These are phyloP conservation scores for Myochromella boudieri DNA, from an alignment of 768 basidiomycete genomes.

Conservation along the genomic window DNA sequence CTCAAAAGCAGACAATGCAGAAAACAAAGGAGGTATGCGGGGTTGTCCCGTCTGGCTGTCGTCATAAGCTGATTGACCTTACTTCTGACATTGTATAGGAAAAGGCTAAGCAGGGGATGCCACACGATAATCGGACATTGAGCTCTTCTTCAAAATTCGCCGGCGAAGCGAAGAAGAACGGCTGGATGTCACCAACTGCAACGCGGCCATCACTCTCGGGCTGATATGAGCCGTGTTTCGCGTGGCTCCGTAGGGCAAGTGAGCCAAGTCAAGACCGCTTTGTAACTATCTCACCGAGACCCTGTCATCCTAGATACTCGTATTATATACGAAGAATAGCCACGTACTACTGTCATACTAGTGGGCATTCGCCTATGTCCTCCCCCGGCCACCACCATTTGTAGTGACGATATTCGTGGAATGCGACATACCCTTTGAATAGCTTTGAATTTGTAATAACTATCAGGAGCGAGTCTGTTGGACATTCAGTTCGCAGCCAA, in stretches of 20 bases:
- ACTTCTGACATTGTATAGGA: not conserved
- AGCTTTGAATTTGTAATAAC: no score
- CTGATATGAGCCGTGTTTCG: not conserved
- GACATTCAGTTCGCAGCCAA: no score
- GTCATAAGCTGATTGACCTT: not conserved
- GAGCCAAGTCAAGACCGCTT: not conserved
- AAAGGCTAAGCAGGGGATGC: not conserved
- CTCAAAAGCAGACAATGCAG: not conserved
- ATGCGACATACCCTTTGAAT: no score
- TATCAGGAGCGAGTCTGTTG: no score
- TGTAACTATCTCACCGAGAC: not conserved
- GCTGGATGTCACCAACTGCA: conserved; percentile 25
- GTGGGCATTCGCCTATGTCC: no score
- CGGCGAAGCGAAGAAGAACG: conserved; percentile 15
- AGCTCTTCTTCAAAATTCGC: conserved; percentile 21
- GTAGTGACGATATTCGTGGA: no score
- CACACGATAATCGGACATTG: not conserved
- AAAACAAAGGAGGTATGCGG: not conserved
- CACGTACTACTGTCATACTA: no score
- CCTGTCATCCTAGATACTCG: not conserved
- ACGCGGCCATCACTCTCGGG: conserved; percentile 21
- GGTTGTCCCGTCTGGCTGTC: not conserved
- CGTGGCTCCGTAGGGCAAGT: not conserved
- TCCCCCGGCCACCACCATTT: no score
- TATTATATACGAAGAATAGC: no score